Evolutionary conservation across 768 basidiomycete genomes (phyloP).

Genomic region (Pleurotus tuoliensis): DNA sequence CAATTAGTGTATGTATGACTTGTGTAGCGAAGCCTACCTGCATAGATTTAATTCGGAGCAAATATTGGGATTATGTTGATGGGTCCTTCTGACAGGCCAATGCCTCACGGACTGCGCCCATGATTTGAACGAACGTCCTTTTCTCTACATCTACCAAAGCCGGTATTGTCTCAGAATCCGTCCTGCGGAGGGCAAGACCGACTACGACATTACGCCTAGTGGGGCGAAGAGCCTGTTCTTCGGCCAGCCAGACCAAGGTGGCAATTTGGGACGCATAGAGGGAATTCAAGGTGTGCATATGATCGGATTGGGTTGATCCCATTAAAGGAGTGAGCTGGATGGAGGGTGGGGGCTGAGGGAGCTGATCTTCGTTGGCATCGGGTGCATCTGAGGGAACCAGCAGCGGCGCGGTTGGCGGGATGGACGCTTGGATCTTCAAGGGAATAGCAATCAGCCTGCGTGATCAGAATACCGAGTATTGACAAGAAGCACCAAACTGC

Average conservation of each 20-base stretch:
- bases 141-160: slow-evolving; percentile 29
- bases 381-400: slow-evolving; percentile 31
- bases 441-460: slow-evolving; percentile 8
- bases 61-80: too few relatives aligned
- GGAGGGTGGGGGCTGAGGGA: slow-evolving; percentile 66
- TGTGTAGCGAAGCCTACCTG: slow-evolving; percentile 5
- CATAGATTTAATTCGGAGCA: too few relatives aligned
- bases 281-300: slow-evolving; percentile 67
- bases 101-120: slow-evolving; percentile 39
- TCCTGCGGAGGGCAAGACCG: slow-evolving; percentile 62
- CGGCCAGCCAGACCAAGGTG: slow-evolving; percentile 71
- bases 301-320: slow-evolving; percentile 67
- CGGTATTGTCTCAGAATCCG: slow-evolving; percentile 9
- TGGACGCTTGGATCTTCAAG: slow-evolving; percentile 72
- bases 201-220: slow-evolving; percentile 64
- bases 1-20: slow-evolving; percentile 10
- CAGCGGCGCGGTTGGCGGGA: slow-evolving; percentile 62
- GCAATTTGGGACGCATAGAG: slow-evolving; percentile 87
- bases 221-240: slow-evolving; percentile 34
- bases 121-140: slow-evolving; percentile 44
- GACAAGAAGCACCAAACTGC: slow-evolving; percentile 59
- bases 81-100: slow-evolving; percentile 14
- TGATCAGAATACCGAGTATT: slow-evolving; percentile 2
- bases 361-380: slow-evolving; percentile 27
- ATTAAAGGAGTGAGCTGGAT: slow-evolving; percentile 76